Conservation (phyloP, 2,329 filamentous ascomycete species). For the Metarhizium guizhouense region DNA sequence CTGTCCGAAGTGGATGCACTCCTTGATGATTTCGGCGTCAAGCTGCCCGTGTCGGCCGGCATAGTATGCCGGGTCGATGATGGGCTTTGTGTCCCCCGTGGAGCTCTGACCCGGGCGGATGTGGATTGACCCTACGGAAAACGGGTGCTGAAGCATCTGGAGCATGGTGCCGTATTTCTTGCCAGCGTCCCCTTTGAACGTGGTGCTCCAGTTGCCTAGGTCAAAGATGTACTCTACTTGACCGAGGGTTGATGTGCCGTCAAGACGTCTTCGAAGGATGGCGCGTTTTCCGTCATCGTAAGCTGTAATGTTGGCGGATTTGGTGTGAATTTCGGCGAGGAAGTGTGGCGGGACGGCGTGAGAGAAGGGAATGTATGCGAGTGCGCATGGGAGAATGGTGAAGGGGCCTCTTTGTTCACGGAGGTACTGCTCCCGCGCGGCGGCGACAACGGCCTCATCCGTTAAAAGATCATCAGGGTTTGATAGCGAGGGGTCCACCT, state of each 20-base stretch:
- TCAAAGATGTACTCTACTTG: conserved; percentile 42
- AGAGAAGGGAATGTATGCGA: conserved; percentile 32
- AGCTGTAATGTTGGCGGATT: conserved; percentile 11
- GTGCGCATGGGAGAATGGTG: conserved; percentile 29
- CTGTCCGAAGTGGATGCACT: conserved; percentile 28
- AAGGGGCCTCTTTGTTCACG: conserved; percentile 23
- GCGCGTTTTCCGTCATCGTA: conserved; percentile 15
- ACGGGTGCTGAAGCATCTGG: conserved; percentile 42
- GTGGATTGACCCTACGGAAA: conserved; percentile 38
- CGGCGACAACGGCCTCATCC: conserved; percentile 17
- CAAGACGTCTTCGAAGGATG: conserved; percentile 24
- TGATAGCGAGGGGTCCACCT: conserved; percentile 31
- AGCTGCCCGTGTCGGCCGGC: conserved; percentile 26
- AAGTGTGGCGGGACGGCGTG: conserved; percentile 19
- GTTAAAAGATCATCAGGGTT: conserved; percentile 30
- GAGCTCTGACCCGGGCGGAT: conserved; percentile 18
- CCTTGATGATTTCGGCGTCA: conserved; percentile 33
- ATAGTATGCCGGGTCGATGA: conserved; percentile 35
- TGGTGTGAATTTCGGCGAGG: conserved; percentile 14
- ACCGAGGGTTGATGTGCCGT: conserved; percentile 23
- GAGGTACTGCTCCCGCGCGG: conserved; percentile 25
- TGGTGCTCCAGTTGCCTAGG: conserved; percentile 35
- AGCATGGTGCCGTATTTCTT: conserved; percentile 40
- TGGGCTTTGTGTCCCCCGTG: conserved; percentile 18
- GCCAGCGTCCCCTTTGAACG: conserved; percentile 21